Conservation (phyloP, 192 early-diverging fungal species). For the Coemansia aciculifera region DNA sequence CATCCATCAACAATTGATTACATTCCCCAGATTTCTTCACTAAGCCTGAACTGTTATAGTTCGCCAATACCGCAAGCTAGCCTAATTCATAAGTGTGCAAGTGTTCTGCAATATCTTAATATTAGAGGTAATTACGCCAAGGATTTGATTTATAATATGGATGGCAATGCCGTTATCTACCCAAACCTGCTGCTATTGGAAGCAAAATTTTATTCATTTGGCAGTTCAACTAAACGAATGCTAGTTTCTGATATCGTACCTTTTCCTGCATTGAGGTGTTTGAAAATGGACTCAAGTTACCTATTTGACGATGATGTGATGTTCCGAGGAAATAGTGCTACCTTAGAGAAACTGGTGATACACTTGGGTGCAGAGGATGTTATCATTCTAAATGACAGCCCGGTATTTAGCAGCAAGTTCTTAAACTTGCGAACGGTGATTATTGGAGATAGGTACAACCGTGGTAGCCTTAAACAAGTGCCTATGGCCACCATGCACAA, state of each 20-base stretch:
- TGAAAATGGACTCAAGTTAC: not conserved
- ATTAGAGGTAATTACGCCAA: not conserved
- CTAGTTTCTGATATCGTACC: not conserved
- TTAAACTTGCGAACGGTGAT: not conserved
- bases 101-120: not conserved
- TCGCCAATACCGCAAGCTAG: not conserved
- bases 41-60: not conserved
- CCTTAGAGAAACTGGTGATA: not conserved
- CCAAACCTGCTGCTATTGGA: not conserved
- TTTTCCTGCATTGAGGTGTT: not conserved
- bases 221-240: not conserved
- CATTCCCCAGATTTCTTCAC: not conserved
- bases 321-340: slow-evolving; percentile 8
- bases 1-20: not conserved
- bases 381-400: not conserved
- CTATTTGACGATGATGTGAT: slow-evolving; percentile 4
- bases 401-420: not conserved
- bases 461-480: not conserved
- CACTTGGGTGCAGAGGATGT: not conserved
- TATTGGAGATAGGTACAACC: not conserved
- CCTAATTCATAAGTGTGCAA: not conserved
- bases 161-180: not conserved
- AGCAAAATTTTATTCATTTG: not conserved
- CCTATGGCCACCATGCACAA: not conserved
- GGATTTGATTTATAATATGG: not conserved